phyloP scores from a whole-genome alignment of 768 basidiomycete species.

The Harrya chromipes region DNA sequence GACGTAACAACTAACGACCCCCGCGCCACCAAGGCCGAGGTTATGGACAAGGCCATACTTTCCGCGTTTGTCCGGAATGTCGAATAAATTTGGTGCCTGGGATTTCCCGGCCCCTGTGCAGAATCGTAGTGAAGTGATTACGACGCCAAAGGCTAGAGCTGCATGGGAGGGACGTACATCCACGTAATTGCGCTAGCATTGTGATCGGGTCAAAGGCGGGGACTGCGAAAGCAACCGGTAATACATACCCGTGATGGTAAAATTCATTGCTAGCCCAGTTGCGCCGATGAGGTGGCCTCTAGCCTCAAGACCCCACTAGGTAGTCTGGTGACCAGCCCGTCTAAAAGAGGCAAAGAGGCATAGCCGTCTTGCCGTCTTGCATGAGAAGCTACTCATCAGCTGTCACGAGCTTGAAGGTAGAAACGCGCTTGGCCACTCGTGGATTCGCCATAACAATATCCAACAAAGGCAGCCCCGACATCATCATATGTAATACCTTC shows the following conservation, averaged over 20 bases:
- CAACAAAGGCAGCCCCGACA: conserved; percentile 70
- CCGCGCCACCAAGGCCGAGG: conserved; percentile 77
- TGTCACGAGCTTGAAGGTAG: no score
- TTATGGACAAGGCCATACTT: conserved; percentile 82
- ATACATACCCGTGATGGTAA: conserved; percentile 71
- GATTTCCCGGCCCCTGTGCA: conserved; percentile 74
- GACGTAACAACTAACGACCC: conserved; percentile 68
- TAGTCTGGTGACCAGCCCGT: no score
- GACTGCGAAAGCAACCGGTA: neutral
- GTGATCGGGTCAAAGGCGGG: neutral
- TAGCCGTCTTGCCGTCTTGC: conserved; percentile 74
- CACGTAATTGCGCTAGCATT: conserved; percentile 66
- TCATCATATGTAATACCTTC: conserved; percentile 80
- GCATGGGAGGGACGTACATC: conserved; percentile 50
- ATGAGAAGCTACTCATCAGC: no score
- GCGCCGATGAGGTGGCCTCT: conserved; percentile 83
- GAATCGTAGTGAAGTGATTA: no score
- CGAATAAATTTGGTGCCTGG: conserved; percentile 69
- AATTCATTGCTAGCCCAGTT: conserved; percentile 79
- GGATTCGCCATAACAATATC: conserved; percentile 79
- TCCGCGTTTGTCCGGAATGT: conserved; percentile 56
- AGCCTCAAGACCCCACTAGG: conserved; percentile 83
- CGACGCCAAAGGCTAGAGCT: no score
- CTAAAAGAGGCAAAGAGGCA: no score
- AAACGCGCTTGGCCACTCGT: conserved; percentile 62